Evolutionary conservation across 345 rosid species (phyloP).

Genomic region (Salix exigua): DNA sequence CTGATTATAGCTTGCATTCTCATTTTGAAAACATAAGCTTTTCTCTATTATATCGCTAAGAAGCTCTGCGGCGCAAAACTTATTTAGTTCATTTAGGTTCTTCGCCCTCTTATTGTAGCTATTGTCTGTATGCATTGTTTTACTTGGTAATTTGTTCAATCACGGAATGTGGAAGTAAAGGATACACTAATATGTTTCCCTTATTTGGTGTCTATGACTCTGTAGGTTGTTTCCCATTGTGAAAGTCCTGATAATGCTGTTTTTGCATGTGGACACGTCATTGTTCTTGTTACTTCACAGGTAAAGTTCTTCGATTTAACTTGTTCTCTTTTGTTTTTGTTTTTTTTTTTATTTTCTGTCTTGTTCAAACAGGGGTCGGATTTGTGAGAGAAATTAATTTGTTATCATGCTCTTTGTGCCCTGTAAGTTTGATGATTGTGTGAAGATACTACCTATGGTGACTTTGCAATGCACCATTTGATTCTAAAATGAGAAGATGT

Average conservation of each 20-base stretch:
- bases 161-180: not conserved
- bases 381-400: not conserved
- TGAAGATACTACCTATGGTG: not conserved
- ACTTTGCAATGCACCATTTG: not conserved
- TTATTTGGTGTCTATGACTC: conserved; percentile 7
- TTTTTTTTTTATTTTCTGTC: not conserved
- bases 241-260: conserved; percentile 54
- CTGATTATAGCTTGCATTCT: not conserved
- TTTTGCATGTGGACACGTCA: conserved; percentile 69
- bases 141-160: not conserved
- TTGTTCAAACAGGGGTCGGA: not conserved
- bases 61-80: not conserved
- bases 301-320: conserved; percentile 27
- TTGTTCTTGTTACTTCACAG: conserved; percentile 71
- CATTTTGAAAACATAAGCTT: not conserved
- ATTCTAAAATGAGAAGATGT: not conserved
- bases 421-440: not conserved
- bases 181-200: not conserved
- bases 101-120: not conserved
- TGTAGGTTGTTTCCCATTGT: conserved; percentile 62
- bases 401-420: not conserved
- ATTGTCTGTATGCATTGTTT: not conserved
- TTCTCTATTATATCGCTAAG: not conserved
- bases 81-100: not conserved
- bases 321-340: not conserved